Conservation (phyloP, 495 filamentous ascomycete genomes). For the Hypoxylon rickii region DNA sequence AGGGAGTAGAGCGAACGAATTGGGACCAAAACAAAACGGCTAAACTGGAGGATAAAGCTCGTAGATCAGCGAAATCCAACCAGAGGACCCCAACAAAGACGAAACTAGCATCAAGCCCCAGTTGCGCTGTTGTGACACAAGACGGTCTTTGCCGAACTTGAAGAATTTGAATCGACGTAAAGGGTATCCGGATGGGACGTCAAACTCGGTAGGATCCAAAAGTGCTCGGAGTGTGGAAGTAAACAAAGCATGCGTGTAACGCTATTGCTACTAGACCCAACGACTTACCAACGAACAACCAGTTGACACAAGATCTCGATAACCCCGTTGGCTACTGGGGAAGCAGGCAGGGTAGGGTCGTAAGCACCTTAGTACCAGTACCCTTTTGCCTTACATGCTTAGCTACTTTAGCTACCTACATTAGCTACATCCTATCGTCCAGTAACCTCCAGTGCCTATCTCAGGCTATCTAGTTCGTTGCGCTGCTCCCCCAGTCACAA, state of each 20-base stretch:
- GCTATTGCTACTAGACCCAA: constrained; percentile 12
- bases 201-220: constrained; percentile 21
- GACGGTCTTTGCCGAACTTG: constrained; percentile 23
- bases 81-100: constrained; percentile 22
- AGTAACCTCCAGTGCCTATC: too few relatives aligned
- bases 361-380: constrained; percentile 23
- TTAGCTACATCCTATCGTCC: too few relatives aligned
- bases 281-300: constrained; percentile 16
- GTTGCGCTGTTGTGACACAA: constrained; percentile 24
- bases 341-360: constrained; percentile 17
- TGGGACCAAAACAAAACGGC: constrained; percentile 24
- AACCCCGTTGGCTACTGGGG: constrained; percentile 8
- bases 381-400: constrained; percentile 13
- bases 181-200: constrained; percentile 20
- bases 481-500: constrained; percentile 11
- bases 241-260: constrained; percentile 35
- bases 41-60: constrained; percentile 32
- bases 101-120: constrained; percentile 14
- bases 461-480: too few relatives aligned
- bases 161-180: constrained; percentile 13
- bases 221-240: constrained; percentile 19
- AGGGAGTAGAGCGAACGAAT: constrained; percentile 15
- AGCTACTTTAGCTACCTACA: too few relatives aligned
- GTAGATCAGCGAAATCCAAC: constrained; percentile 23
- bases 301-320: constrained; percentile 30